Conservation (phyloP, 2,329 filamentous ascomycete genomes). For the Penicillium oxalicum region DNA sequence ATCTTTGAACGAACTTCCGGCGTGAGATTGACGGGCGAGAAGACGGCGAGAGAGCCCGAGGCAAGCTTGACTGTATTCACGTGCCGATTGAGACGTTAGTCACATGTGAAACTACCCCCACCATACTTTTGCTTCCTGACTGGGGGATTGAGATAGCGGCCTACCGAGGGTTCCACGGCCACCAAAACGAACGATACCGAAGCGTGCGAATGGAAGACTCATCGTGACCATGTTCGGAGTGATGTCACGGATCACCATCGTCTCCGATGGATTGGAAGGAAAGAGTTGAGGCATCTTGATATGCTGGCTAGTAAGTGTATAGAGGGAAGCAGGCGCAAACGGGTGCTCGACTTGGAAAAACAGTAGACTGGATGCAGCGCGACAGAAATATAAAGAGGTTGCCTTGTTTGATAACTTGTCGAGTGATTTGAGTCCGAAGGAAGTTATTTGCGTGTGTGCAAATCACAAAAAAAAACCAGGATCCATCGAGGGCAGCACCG, state of each 20-base stretch:
- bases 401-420: too few species aligned
- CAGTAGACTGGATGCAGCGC: too few species aligned
- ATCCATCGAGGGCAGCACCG: too few species aligned
- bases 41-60: conserved; percentile 74
- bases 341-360: too few species aligned
- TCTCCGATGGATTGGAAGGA: conserved; percentile 65
- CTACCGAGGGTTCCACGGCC: conserved; percentile 79
- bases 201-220: conserved; percentile 71
- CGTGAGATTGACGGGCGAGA: conserved; percentile 85
- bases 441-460: too few species aligned
- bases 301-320: background rate
- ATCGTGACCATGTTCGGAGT: conserved; percentile 62
- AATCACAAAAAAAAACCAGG: too few species aligned
- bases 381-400: too few species aligned
- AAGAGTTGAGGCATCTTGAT: conserved; percentile 48
- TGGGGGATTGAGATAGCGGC: conserved; percentile 19
- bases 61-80: conserved; percentile 62
- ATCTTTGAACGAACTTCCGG: conserved; percentile 60
- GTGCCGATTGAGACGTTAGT: conserved; percentile 14
- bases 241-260: conserved; percentile 86
- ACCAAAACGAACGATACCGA: conserved; percentile 73
- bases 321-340: too few species aligned
- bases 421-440: too few species aligned
- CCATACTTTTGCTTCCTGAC: background rate
- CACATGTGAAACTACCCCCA: background rate